Evolutionary conservation across 345 rosid species (phyloP), one percentile per base, ranked within the genome.

Genomic region (Gossypium herbaceum): DNA sequence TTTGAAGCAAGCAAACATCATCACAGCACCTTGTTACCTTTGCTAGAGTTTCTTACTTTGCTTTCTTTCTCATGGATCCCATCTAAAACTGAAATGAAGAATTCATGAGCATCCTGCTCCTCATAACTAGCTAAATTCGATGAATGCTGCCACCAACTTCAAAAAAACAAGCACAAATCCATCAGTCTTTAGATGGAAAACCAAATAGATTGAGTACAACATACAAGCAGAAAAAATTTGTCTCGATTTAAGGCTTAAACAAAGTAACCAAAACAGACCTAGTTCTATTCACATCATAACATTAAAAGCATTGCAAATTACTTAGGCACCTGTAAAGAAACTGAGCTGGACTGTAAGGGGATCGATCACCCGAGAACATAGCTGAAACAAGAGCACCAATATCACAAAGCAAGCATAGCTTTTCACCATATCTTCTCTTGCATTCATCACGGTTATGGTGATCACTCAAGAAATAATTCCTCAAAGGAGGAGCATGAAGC

Each of bases 61-160:
- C 89, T 89, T 76, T 82, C 92, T 63, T 84, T 92, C 84, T 92
- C 97, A 85, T 94, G 98, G 79, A 94, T 91, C 68, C 89, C 86
- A 79, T 92, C 91, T 73, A 94, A 83, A 76, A 92, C 77, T 9
- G 98, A 94, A 73, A 94, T 94, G 81, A 92, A 91, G 83, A 94
- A 94, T 81, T 94, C 98, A 60, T 94, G 97, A 24, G 98, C 94
- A 84, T 94, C 98, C 76, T 92, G 97, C 88, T 94, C 93, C 72
- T 87, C 89, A 68, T 91, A 94, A 69, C 93, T 86, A 55, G 97
- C 98, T 82, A 89, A 82, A 86, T 89, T 85, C 11, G 88, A 81
- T 25, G 97, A 88, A 79, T 92, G 97, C 86, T 87, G 88, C 98
- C 98, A 94, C 98, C 98, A 94, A 84, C 98, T 94, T 85, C 84